Conservation (phyloP, 202 grass and related monocot species). For the Carex arenaria region DNA sequence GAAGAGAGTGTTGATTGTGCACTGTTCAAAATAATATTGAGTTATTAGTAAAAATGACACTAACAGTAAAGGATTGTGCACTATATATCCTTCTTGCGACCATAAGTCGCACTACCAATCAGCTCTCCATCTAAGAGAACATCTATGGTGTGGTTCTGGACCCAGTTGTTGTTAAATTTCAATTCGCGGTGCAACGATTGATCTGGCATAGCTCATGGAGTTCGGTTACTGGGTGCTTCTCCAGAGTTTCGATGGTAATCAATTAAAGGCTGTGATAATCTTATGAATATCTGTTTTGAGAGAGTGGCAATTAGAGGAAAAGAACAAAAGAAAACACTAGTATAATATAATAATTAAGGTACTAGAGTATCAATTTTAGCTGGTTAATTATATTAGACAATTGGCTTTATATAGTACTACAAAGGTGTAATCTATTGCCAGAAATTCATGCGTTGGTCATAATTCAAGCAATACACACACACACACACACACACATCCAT, state of each 20-base stretch:
- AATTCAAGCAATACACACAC: not conserved
- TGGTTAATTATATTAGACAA: too few species aligned
- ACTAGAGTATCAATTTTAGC: too few species aligned
- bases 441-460: not conserved
- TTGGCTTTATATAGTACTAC: not conserved
- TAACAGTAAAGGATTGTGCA: too few species aligned
- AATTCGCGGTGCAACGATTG: slow-evolving; percentile 19
- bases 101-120: slow-evolving; percentile 34
- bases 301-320: not conserved
- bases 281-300: slow-evolving; percentile 44
- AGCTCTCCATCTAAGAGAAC: slow-evolving; percentile 48
- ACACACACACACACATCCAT: too few species aligned
- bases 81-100: slow-evolving; percentile 62
- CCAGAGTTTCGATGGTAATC: slow-evolving; percentile 46
- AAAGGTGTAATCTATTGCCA: not conserved
- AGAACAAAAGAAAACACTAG: not conserved
- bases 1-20: too few species aligned
- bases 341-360: too few species aligned
- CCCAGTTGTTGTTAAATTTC: slow-evolving; percentile 42
- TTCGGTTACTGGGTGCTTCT: slow-evolving; percentile 51
- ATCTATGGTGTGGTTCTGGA: slow-evolving; percentile 34
- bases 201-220: slow-evolving; percentile 62
- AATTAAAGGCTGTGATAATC: slow-evolving; percentile 50
- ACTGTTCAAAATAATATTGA: too few species aligned
- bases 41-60: too few species aligned